phyloP scores from a whole-genome alignment of 441 rosid species.

The Pelargonium citronellum region DNA sequence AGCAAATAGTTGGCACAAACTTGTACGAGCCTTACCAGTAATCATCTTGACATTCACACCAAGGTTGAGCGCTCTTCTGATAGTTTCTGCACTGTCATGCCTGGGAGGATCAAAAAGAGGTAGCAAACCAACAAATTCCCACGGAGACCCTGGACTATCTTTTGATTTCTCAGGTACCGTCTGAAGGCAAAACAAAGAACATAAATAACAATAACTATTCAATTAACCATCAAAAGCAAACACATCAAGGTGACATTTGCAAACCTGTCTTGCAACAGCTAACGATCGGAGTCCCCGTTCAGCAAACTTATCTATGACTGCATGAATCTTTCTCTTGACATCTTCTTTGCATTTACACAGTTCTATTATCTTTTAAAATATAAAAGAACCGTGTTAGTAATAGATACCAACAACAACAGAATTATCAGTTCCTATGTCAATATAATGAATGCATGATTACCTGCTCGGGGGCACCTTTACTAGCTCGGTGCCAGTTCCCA shows the following conservation, averaged over 20 bases:
- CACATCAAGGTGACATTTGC: constrained; percentile 7
- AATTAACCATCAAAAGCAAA: constrained; percentile 1
- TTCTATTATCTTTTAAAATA: constrained; percentile 36
- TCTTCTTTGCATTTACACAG: constrained; percentile 72
- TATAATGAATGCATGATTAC: constrained; percentile 27
- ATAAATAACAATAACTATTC: not conserved
- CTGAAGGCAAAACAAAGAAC: constrained; percentile 32
- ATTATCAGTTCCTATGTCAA: not conserved
- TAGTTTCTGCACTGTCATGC: constrained; percentile 91
- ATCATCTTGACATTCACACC: constrained; percentile 93
- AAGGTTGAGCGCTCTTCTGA: constrained; percentile 74
- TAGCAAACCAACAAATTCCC: constrained; percentile 70
- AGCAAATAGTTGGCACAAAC: not conserved
- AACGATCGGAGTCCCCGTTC: constrained; percentile 86
- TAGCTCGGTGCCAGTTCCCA: constrained; percentile 76
- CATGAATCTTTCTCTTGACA: constrained; percentile 55
- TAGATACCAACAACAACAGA: not conserved
- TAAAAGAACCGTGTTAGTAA: constrained; percentile 1
- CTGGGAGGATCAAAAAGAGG: constrained; percentile 91
- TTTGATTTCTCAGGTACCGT: constrained; percentile 72
- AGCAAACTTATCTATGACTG: constrained; percentile 65
- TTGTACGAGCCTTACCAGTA: constrained; percentile 44
- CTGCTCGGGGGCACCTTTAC: constrained; percentile 97
- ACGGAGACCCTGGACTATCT: constrained; percentile 65
- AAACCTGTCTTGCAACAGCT: constrained; percentile 83